Evolutionary conservation across 768 basidiomycete species (phyloP).

Genomic region (Mycena metata): DNA sequence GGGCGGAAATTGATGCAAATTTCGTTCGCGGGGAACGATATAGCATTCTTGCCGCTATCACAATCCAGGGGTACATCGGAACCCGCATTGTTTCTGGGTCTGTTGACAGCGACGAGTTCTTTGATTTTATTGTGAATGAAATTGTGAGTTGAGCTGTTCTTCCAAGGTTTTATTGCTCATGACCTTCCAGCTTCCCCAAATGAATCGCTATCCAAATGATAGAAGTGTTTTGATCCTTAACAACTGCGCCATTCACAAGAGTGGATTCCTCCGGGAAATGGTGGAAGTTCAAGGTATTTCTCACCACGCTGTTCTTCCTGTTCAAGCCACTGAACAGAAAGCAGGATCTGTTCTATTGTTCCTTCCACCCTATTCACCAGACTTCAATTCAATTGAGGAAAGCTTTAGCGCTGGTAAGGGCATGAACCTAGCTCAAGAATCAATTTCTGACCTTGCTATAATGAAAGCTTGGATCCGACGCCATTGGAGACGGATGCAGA

Average conservation of each 20-base stretch:
- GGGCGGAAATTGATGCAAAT: conserved; percentile 23
- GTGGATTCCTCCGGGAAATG: conserved; percentile 25
- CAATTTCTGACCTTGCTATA: too few relatives aligned
- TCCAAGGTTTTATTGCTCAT: background rate
- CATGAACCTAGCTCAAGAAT: too few relatives aligned
- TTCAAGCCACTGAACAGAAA: background rate
- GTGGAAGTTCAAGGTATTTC: conserved; percentile 30
- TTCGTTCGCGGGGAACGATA: conserved; percentile 35
- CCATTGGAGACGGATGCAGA: conserved; percentile 23
- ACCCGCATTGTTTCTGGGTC: conserved; percentile 21
- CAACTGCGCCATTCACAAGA: conserved; percentile 40
- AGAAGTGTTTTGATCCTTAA: conserved; percentile 39
- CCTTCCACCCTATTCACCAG: conserved; percentile 53
- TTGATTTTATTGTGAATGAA: conserved; percentile 36
- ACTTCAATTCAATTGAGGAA: conserved; percentile 54
- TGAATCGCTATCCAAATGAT: conserved; percentile 35
- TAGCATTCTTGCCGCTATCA: conserved; percentile 35
- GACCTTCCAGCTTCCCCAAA: conserved; percentile 25
- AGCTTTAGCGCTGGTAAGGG: conserved; percentile 43
- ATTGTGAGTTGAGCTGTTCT: conserved; percentile 14
- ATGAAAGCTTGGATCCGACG: conserved; percentile 25
- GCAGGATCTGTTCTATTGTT: conserved; percentile 44
- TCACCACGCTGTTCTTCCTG: background rate
- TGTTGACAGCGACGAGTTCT: conserved; percentile 28
- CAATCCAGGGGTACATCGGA: conserved; percentile 25